Base-by-base conservation (phyloP, 257 asterid species). In the Nicotiana obtusifolia region DNA sequence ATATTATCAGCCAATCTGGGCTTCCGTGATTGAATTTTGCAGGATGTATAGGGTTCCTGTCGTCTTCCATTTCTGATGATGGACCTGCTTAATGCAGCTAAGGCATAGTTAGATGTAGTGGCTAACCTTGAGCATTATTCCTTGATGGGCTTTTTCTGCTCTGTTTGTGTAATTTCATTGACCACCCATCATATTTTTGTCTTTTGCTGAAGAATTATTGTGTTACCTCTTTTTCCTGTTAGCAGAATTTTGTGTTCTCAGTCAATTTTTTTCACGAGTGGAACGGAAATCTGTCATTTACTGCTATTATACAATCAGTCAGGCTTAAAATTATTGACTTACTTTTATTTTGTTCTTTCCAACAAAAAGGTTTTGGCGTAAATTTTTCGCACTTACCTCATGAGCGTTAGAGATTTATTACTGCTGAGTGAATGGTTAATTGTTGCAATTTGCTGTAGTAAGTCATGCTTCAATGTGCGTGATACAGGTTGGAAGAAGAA, bases 401-500 rank as follows among this genome's bases (percentile, higher is more conserved):
- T 0, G 15, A 69, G 30, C 5, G 4, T 73, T 22, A 0, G 49
- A 17, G 65, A 13, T 54, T 53, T 57, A 41, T 35, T 33, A 64
- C 26, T 35, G 49, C 22, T 79, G 11, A 14, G 13, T 1, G 15
- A 44, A 44, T 57, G 64, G 64, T 75, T 22, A 41, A 15, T 6
- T 24, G 56, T 30, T 52, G 4, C 56, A 69, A 49, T 49, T 73
- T 26, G 2, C 24, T 73, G 22, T 26, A 47, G 49, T 53, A 47
- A 73, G 24, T 49, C 80, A 75, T 75, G 78, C 28, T 71, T 71
- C 7, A 44, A 44, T 71, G 62, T 68, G 37, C 77, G 82, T 69
- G 71, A 54, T 82, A 81, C 79, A 95, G 99, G 95, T 93, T 75
- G 98, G 98, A 71, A 92, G 94, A 86, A 90, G 89, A 88, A 85